Conservation (phyloP, 192 early-diverging fungal genomes). For the Entomortierella parvispora region DNA sequence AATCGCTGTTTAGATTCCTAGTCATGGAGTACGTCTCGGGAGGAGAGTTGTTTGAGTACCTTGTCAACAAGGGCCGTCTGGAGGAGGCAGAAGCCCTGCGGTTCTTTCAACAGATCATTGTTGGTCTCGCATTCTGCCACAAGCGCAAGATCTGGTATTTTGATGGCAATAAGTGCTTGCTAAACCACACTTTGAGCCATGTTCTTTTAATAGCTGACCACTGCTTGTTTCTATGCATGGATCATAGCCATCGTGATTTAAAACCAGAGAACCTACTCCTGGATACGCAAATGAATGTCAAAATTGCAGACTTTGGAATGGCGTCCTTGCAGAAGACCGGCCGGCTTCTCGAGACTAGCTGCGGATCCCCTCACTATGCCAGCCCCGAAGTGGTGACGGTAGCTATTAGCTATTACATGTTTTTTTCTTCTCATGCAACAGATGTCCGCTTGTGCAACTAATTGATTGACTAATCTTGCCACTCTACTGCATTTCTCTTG, state of each 20-base stretch:
- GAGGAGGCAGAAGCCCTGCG: conserved; percentile 56
- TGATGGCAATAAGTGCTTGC: too few species aligned
- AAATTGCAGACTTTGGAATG: conserved; percentile 76
- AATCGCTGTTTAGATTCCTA: conserved; percentile 42
- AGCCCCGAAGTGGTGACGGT: conserved; percentile 72
- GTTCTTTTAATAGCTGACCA: too few species aligned
- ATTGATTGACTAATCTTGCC: background rate
- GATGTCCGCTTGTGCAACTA: background rate
- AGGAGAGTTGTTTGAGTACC: conserved; percentile 81
- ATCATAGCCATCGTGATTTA: conserved; percentile 66
- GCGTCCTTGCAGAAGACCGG: conserved; percentile 59
- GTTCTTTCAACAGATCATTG: conserved; percentile 66
- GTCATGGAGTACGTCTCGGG: conserved; percentile 79
- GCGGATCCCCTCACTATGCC: conserved; percentile 80
- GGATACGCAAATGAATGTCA: conserved; percentile 56
- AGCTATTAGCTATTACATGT: background rate
- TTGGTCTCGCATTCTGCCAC: conserved; percentile 72
- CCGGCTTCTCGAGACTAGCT: conserved; percentile 64
- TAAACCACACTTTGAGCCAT: too few species aligned
- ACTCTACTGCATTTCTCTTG: conserved; percentile 17
- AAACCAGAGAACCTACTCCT: conserved; percentile 70
- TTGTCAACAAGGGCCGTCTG: conserved; percentile 57
- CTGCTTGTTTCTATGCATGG: background rate
- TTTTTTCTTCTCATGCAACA: background rate
- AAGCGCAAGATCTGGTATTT: conserved; percentile 64